phyloP scores from a whole-genome alignment of 345 rosid genomes.

The Arabis alpina region DNA sequence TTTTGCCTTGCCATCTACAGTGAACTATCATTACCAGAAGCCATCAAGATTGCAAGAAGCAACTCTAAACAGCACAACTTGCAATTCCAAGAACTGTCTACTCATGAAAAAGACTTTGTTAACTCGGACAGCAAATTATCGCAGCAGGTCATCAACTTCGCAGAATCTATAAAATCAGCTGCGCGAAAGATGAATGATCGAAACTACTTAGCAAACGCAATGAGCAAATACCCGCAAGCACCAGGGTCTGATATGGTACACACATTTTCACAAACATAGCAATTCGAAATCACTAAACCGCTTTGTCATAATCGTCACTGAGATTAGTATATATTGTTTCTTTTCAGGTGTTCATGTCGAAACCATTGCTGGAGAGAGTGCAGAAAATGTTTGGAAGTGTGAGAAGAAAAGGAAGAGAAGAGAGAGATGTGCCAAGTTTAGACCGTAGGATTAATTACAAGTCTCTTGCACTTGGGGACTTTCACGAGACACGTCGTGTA shows the following conservation, averaged over 20 bases:
- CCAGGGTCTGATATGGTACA: conserved; percentile 45
- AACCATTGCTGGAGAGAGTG: conserved; percentile 42
- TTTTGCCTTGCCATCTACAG: conserved; percentile 44
- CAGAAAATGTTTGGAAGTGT: conserved; percentile 56
- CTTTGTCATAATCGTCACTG: neutral
- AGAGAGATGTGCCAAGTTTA: conserved; percentile 44
- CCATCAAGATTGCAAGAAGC: conserved; percentile 54
- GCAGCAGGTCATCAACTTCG: conserved; percentile 55
- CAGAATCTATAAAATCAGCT: conserved; percentile 44
- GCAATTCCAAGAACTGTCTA: conserved; percentile 48
- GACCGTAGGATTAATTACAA: conserved; percentile 55
- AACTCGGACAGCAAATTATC: conserved; percentile 33
- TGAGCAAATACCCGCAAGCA: conserved; percentile 48
- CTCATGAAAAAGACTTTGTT: neutral
- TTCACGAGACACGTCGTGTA: conserved; percentile 41
- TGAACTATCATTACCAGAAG: conserved; percentile 45
- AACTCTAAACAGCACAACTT: conserved; percentile 49
- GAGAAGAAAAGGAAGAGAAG: conserved; percentile 43
- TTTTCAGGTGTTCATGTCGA: conserved; percentile 59
- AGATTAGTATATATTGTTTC: neutral
- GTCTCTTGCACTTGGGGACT: conserved; percentile 46
- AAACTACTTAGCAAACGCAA: conserved; percentile 39
- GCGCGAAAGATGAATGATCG: conserved; percentile 35
- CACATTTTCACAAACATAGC: neutral
- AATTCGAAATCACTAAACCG: neutral